These are phyloP conservation scores for Fusarium sacchari DNA, from an alignment of 2,329 filamentous ascomycete species.

Conservation along the genomic window DNA sequence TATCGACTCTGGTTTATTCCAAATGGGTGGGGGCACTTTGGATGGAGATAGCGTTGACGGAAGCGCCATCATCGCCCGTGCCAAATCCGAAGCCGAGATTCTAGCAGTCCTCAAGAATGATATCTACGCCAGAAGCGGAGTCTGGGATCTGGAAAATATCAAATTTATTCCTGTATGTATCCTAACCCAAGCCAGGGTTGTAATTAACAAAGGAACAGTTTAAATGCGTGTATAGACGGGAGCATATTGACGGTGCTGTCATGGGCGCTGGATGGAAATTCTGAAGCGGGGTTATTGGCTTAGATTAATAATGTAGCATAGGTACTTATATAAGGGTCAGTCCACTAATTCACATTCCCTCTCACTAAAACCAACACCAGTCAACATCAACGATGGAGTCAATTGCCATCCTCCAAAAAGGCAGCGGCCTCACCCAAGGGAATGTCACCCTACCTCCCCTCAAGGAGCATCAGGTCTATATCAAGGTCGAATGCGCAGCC, in stretches of 20 bases:
- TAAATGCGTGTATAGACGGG: background rate
- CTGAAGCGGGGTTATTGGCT: background rate
- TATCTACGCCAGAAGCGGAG: background rate
- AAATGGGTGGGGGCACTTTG: constrained; percentile 2
- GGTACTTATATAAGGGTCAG: background rate
- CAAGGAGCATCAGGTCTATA: constrained; percentile 31
- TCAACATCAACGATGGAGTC: background rate
- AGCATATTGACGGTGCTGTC: background rate
- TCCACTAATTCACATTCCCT: background rate
- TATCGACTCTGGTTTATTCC: background rate
- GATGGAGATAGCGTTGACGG: background rate
- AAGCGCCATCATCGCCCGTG: background rate
- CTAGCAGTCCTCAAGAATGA: background rate
- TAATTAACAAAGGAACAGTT: background rate
- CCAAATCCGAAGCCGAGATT: background rate
- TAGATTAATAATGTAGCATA: background rate
- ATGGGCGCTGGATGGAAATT: background rate
- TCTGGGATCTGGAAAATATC: background rate
- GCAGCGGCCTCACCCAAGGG: background rate
- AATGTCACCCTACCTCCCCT: background rate
- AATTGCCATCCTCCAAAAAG: constrained; percentile 17
- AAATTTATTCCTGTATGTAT: background rate
- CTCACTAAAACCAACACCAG: background rate
- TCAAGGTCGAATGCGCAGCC: constrained; percentile 38
- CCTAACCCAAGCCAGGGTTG: accelerated